phyloP scores from a whole-genome alignment of 2,329 filamentous ascomycete species.

The Trichophyton verrucosum region DNA sequence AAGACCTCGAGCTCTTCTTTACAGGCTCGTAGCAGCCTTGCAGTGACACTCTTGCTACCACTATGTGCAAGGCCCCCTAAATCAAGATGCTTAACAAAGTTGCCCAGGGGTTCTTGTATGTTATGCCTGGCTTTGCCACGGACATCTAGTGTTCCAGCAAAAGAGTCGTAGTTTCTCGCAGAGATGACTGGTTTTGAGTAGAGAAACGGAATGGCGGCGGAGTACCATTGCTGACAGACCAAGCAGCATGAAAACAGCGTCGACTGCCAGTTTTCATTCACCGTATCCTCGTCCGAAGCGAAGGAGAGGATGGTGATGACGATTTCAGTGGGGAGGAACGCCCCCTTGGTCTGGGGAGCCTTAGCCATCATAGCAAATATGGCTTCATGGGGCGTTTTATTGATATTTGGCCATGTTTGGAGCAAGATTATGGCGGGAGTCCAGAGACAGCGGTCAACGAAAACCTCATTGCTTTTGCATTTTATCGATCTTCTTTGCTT shows the following conservation, averaged over 20 bases:
- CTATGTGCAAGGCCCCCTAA: constrained; percentile 47
- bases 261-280: constrained; percentile 27
- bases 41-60: constrained; percentile 45
- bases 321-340: constrained; percentile 43
- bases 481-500: neutral
- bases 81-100: constrained; percentile 39
- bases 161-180: constrained; percentile 43
- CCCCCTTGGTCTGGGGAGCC: neutral
- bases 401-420: neutral
- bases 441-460: neutral
- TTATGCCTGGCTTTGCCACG: constrained; percentile 11
- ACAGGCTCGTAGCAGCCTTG: constrained; percentile 45
- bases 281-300: constrained; percentile 22
- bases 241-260: constrained; percentile 42
- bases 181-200: constrained; percentile 42
- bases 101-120: constrained; percentile 40
- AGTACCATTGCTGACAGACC: constrained; percentile 46
- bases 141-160: constrained; percentile 33
- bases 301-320: constrained; percentile 39
- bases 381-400: neutral
- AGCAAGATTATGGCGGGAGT: neutral
- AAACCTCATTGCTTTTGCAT: neutral
- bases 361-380: neutral
- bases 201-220: constrained; percentile 38
- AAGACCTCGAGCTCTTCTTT: constrained; percentile 41